These are phyloP conservation scores for Buddleja alternifolia DNA, from an alignment of 257 asterid genomes.

Conservation along the genomic window DNA sequence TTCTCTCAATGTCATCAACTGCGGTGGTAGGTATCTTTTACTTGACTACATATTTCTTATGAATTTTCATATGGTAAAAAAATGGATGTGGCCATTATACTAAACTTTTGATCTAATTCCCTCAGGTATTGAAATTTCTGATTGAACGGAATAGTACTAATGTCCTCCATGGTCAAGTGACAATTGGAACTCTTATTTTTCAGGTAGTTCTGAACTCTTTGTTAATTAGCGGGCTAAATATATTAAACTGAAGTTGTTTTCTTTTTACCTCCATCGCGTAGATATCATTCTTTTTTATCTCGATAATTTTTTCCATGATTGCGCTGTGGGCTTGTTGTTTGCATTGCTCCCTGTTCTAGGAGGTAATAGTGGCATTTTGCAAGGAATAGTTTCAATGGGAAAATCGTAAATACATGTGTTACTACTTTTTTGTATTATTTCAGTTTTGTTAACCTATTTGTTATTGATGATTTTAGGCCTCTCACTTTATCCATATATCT, in stretches of 20 bases:
- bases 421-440: conserved; percentile 11
- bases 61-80: conserved; percentile 3
- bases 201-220: conserved; percentile 56
- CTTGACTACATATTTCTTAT: conserved; percentile 9
- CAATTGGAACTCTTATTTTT: conserved; percentile 92
- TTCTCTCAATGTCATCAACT: conserved; percentile 97
- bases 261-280: conserved; percentile 11
- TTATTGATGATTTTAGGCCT: conserved; percentile 52
- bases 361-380: conserved; percentile 83
- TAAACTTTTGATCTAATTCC: conserved; percentile 29
- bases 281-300: conserved; percentile 10
- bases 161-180: conserved; percentile 94
- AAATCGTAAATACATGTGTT: conserved; percentile 51
- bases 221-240: conserved; percentile 4
- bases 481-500: conserved; percentile 70
- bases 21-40: conserved; percentile 66
- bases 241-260: conserved; percentile 1
- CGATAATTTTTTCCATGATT: conserved; percentile 57
- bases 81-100: conserved; percentile 11
- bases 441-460: conserved; percentile 25
- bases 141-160: conserved; percentile 71
- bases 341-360: conserved; percentile 95
- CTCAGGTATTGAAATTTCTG: conserved; percentile 87
- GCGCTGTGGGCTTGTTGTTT: conserved; percentile 93
- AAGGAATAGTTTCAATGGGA: conserved; percentile 89